A percentile compares a stretch with the other conserved stretches of the same genome.
Evolutionary conservation across 2,329 filamentous ascomycete genomes (phyloP).

Genomic region (Purpureocillium lavendulum): DNA sequence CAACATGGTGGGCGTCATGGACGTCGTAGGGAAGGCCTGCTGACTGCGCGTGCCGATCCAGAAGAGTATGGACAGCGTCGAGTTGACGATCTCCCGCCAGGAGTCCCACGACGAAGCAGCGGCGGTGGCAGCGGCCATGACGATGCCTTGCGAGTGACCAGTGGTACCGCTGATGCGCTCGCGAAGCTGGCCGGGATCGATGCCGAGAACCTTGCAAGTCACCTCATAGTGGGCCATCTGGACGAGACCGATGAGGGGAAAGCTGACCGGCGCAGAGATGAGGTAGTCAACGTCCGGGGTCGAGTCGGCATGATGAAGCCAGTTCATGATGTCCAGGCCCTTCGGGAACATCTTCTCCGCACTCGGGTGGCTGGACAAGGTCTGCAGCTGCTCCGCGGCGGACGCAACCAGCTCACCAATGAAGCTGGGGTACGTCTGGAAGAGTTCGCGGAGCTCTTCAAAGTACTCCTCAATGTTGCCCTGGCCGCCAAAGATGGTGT

Average conservation of each 20-base stretch:
- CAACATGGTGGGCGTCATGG: conserved; percentile 80
- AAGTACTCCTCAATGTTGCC: conserved; percentile 99
- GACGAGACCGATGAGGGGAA: conserved; percentile 91
- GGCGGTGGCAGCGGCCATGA: conserved; percentile 86
- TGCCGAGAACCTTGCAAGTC: conserved; percentile 83
- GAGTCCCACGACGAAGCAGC: conserved; percentile 90
- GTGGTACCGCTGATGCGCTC: conserved; percentile 82
- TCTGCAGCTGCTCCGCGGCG: conserved; percentile 81
- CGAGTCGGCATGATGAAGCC: conserved; percentile 81
- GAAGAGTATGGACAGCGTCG: conserved; percentile 87
- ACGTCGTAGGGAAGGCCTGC: conserved; percentile 93
- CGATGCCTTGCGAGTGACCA: conserved; percentile 92
- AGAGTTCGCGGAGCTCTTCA: conserved; percentile 87
- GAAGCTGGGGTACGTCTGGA: conserved; percentile 84
- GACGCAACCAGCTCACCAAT: conserved; percentile 75
- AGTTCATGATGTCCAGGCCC: conserved; percentile 89
- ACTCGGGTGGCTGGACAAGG: conserved; percentile 69
- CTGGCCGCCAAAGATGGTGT: conserved; percentile 93
- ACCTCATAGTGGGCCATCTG: conserved; percentile 95
- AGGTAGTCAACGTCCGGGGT: conserved; percentile 93
- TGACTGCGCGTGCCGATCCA: conserved; percentile 98
- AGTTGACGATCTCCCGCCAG: conserved; percentile 70
- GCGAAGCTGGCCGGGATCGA: conserved; percentile 80
- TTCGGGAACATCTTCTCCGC: conserved; percentile 96
- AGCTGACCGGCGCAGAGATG: conserved; percentile 88